phyloP scores from a whole-genome alignment of 352 stramenopile species.

The Pythium dissotocum region DNA sequence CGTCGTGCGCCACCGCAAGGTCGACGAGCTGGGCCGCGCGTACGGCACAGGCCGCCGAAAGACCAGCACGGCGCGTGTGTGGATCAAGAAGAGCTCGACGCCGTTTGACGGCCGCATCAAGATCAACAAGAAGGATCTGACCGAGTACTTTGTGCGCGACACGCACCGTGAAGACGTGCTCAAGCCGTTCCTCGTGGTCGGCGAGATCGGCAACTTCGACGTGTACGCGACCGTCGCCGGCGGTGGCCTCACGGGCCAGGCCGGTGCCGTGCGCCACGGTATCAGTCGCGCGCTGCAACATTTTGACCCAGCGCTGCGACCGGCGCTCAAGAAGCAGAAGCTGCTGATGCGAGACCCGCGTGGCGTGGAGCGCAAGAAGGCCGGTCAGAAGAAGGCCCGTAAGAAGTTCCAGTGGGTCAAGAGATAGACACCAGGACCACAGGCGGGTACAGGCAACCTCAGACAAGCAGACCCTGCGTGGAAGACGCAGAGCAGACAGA shows the following conservation, averaged over 20 bases:
- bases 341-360: slow-evolving; percentile 94
- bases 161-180: slow-evolving; percentile 90
- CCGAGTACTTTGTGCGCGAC: slow-evolving; percentile 92
- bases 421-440: slow-evolving; percentile 76
- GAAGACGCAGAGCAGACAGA: too few relatives aligned
- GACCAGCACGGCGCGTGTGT: slow-evolving; percentile 92
- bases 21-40: slow-evolving; percentile 77
- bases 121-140: slow-evolving; percentile 94
- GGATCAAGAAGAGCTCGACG: slow-evolving; percentile 83
- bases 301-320: slow-evolving; percentile 92
- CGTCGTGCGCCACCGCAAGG: slow-evolving; percentile 62
- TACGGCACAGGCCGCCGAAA: slow-evolving; percentile 94
- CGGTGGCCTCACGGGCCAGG: slow-evolving; percentile 93
- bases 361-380: slow-evolving; percentile 97
- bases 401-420: slow-evolving; percentile 99
- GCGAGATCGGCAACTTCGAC: slow-evolving; percentile 87
- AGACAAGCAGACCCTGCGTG: too few relatives aligned
- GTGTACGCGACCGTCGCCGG: slow-evolving; percentile 91
- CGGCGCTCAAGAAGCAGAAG: slow-evolving; percentile 91
- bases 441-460: too few relatives aligned
- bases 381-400: slow-evolving; percentile 94
- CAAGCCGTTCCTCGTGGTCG: slow-evolving; percentile 69
- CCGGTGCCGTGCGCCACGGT: slow-evolving; percentile 92
- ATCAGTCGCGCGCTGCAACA: slow-evolving; percentile 92
- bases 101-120: slow-evolving; percentile 87